Base-by-base conservation (phyloP, 1,284 basidiomycete genomes). In the Puccinia novopanici region DNA sequence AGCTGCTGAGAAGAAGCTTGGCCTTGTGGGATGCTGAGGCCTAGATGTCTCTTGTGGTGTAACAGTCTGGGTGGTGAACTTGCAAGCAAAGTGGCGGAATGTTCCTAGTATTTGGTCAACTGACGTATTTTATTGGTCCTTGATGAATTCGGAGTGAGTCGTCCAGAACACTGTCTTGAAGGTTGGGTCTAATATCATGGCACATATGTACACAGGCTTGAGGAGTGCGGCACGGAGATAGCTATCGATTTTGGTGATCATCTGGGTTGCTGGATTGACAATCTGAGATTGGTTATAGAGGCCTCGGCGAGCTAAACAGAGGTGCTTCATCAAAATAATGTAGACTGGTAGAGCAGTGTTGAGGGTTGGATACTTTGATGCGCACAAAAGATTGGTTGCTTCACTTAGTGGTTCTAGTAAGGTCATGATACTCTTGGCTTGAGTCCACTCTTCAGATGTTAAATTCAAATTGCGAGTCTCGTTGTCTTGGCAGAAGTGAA, bases 291-390 rank as follows among this genome's bases (percentile, higher is more conserved):
- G 59, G 17, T 75, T 27, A 22, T 61, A 61, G 10, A 57, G 54
- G 5, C 55, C 72, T 61, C 30, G 8, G 5, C 37, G 8, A 12
- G 19, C 30, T 10, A 13, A 8, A 5, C 59, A 19, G 9, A 74
- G 52, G 22, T 57, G 30, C 5, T 74, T 40, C 34, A 59, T 59
- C 10, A 74, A 30, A 2, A 42, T 15, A 3, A 74, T 73, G 71
- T 55, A 73, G 15, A 55, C 71, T 34, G 71, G 71, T 9, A 73
- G 55, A 13, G 50, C 50, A 3, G 48, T 34, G 27, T 73, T 73
- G 6, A 73, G 15, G 17, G 71, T 73, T n/a, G 71, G 71, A 73
- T 54, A 74, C 40, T 74, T 74, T 54, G 72, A 74, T 6, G 52
- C 72, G 27, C 72, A 74, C 8, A 74, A n/a, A 3, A 42, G 24